Evolutionary conservation across 768 basidiomycete species (phyloP).

Genomic region (Heimioporus sp.): DNA sequence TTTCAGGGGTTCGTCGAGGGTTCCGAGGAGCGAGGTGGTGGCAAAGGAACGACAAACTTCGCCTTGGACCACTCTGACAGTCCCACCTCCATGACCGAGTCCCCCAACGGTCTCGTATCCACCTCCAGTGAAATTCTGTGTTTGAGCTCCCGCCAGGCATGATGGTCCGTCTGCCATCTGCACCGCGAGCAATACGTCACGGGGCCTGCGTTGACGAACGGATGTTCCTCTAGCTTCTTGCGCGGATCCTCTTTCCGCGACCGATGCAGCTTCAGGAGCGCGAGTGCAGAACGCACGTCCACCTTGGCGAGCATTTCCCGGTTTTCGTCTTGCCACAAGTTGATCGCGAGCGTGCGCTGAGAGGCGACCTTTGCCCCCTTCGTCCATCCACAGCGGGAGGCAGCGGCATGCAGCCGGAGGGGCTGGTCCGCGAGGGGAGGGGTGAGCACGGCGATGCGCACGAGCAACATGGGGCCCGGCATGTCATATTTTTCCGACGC

Average conservation of each 20-base stretch:
- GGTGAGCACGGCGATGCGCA: conserved; percentile 56
- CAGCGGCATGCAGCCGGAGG: conserved; percentile 51
- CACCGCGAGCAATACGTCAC: conserved; percentile 46
- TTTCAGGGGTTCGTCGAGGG: conserved; percentile 47
- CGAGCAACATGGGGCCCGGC: conserved; percentile 58
- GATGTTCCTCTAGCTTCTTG: conserved; percentile 50
- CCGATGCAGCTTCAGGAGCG: conserved; percentile 55
- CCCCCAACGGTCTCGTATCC: conserved; percentile 57
- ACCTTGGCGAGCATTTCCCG: conserved; percentile 47
- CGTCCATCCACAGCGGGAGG: conserved; percentile 59
- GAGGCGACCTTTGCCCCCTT: conserved; percentile 56
- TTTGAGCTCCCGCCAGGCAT: conserved; percentile 66
- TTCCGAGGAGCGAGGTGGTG: conserved; percentile 12
- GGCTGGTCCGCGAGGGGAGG: conserved; percentile 49
- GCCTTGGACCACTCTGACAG: conserved; percentile 57
- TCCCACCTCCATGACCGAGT: conserved; percentile 50
- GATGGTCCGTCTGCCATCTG: conserved; percentile 47
- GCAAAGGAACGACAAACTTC: conserved; percentile 27
- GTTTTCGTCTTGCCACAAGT: conserved; percentile 47
- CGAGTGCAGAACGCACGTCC: conserved; percentile 49
- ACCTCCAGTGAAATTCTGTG: conserved; percentile 55
- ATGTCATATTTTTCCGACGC: conserved; percentile 73
- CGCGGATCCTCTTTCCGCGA: conserved; percentile 48
- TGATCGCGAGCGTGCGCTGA: conserved; percentile 49
- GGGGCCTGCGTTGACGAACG: conserved; percentile 53